Conservation (phyloP, 2,329 filamentous ascomycete species). For the Pyrenochaeta sp. region DNA sequence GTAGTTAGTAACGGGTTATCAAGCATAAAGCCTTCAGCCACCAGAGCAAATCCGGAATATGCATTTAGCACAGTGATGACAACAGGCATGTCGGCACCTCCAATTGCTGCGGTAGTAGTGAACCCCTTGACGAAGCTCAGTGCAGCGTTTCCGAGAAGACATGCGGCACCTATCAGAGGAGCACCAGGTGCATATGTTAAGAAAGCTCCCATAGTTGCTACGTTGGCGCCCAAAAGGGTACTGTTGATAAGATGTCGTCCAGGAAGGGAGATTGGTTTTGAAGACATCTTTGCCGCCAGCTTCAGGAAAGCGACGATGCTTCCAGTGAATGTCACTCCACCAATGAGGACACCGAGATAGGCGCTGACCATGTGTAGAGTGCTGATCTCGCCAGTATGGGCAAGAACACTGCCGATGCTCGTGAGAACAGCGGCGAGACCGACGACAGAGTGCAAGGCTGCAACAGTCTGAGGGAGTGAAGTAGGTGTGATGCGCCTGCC, state of each 20-base stretch:
- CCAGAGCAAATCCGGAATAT: conserved; percentile 88
- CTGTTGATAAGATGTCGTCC: conserved; percentile 80
- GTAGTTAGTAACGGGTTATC: conserved; percentile 85
- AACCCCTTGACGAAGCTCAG: conserved; percentile 86
- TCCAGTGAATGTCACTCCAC: conserved; percentile 87
- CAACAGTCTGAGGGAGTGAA: conserved; percentile 86
- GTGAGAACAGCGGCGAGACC: conserved; percentile 88
- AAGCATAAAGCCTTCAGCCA: conserved; percentile 91
- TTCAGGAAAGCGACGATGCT: conserved; percentile 91
- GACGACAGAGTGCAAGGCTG: conserved; percentile 87
- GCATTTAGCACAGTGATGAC: conserved; percentile 91
- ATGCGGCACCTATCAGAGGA: conserved; percentile 79
- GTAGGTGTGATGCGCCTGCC: conserved; percentile 88
- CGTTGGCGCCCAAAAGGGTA: conserved; percentile 75
- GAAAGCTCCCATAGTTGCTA: conserved; percentile 85
- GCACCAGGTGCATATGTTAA: conserved; percentile 81
- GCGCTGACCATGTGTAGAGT: conserved; percentile 85
- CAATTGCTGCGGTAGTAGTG: conserved; percentile 87
- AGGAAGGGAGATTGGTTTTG: conserved; percentile 73
- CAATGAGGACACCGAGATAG: conserved; percentile 86
- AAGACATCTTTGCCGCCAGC: conserved; percentile 82
- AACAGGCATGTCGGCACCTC: conserved; percentile 93
- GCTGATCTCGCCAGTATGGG: conserved; percentile 73
- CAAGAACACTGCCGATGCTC: conserved; percentile 85
- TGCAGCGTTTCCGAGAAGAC: conserved; percentile 76